Conservation (phyloP, 768 basidiomycete genomes). For the Thelephora aurantiotincta region DNA sequence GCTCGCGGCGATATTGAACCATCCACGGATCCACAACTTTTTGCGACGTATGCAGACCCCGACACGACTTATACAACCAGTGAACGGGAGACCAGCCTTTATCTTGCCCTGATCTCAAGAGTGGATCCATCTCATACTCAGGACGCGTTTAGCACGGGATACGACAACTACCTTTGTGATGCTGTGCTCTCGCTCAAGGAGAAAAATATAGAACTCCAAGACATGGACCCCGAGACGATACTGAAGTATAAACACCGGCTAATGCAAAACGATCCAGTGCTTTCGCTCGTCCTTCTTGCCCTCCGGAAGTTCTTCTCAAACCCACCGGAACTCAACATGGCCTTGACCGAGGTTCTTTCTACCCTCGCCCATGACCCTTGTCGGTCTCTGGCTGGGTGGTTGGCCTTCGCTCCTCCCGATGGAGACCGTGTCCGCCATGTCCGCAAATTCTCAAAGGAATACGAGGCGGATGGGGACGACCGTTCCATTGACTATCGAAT, state of each 20-base stretch:
- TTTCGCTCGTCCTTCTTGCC: conserved; percentile 55
- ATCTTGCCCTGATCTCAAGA: conserved; percentile 64
- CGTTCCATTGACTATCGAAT: conserved; percentile 67
- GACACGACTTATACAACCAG: conserved; percentile 68
- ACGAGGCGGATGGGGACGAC: conserved; percentile 55
- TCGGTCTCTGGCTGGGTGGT: conserved; percentile 79
- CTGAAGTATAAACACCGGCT: conserved; percentile 55
- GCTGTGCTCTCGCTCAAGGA: conserved; percentile 54
- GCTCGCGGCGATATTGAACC: neutral
- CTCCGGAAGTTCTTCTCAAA: conserved; percentile 75
- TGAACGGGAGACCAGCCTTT: conserved; percentile 73
- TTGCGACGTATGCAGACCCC: conserved; percentile 35
- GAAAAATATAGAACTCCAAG: conserved; percentile 28
- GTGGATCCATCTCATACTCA: conserved; percentile 56
- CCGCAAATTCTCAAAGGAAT: conserved; percentile 1
- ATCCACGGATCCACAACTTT: neutral
- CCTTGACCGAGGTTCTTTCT: conserved; percentile 71
- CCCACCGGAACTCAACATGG: conserved; percentile 76
- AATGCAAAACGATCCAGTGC: conserved; percentile 62
- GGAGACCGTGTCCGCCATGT: neutral
- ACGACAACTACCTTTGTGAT: conserved; percentile 72
- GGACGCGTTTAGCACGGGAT: conserved; percentile 73
- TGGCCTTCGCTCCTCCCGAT: conserved; percentile 42
- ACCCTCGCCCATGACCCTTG: conserved; percentile 76
- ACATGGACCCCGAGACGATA: conserved; percentile 24